phyloP scores from a whole-genome alignment of 1,284 basidiomycete species.

The Malassezia nana region DNA sequence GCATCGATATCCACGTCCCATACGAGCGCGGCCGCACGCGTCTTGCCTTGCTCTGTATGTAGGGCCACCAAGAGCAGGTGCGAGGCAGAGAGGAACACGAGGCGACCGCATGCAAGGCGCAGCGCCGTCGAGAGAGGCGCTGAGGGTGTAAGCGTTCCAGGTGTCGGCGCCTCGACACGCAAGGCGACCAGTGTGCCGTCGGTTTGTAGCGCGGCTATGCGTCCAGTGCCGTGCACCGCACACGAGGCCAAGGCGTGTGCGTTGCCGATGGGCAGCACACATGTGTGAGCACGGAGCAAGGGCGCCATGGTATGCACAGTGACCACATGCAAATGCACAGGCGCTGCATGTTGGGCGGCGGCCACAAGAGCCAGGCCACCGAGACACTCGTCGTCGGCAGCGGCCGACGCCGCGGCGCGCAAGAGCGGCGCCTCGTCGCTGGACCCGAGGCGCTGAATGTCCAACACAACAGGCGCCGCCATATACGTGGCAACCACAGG shows the following conservation, averaged over 20 bases:
- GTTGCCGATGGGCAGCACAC: not conserved
- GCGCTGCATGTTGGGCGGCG: not conserved
- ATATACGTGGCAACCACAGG: not conserved
- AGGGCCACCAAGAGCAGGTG: conserved; percentile 15
- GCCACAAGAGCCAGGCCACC: not conserved
- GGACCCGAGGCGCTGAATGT: conserved; percentile 1
- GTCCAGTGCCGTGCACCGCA: not conserved
- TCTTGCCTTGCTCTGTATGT: not conserved
- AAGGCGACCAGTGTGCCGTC: not conserved
- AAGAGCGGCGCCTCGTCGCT: not conserved
- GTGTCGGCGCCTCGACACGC: not conserved
- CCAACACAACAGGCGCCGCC: not conserved
- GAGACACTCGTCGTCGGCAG: not conserved
- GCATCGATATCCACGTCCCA: conserved; percentile 16
- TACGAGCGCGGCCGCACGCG: conserved; percentile 15
- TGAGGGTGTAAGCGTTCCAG: not conserved
- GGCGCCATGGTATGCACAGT: not conserved
- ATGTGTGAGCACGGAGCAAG: not conserved
- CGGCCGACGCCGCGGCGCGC: not conserved
- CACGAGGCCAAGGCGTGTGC: not conserved
- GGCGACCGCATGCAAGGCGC: not conserved
- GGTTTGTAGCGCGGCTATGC: conserved; percentile 1
- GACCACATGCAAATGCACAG: not conserved
- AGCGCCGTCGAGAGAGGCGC: not conserved
- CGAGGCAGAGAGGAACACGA: conserved; percentile 9